Evolutionary conservation across 2,329 filamentous ascomycete species (phyloP), one percentile per base, ranked within the genome.

Genomic region (Zalaria sp.): DNA sequence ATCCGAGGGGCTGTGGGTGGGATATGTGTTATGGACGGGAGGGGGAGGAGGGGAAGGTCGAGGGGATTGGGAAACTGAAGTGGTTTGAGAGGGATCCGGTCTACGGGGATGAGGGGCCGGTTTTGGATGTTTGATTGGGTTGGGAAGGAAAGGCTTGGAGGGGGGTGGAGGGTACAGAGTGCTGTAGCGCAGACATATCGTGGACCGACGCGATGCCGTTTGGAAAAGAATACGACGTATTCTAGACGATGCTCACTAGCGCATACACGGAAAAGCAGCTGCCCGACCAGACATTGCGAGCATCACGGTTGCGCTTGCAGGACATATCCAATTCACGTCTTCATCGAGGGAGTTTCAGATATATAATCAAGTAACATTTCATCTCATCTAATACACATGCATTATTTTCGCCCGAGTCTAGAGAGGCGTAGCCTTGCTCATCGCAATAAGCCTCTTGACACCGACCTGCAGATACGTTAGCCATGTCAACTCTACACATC

Each of bases 1-100:
- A 84, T 64, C 79, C 77, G 0, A 60, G 49, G 25, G 71, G 68
- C 0, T 62, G 61, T 10, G 67, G 57, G 11, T 84, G 77, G 77
- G 78, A 83, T 57, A 83, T 84, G 80, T 83, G 79, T 50, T 81
- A 83, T 61, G 79, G 79, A 1, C 64, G 64, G 40, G 51, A 63
- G 32, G 72, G 65, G 0, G 79, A 81, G 53, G 69, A 73, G 52
- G 55, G 57, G 5, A 72, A 72, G 50, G 57, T 71, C 5, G 57
- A 66, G 43, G 54, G 49, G 5, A 79, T 80, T 37, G 53, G 48
- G 40, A 48, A 51, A 3, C 49, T 81, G 51, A 50, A 48, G 4
- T 81, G 77, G 77, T 75, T 81, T 48, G 54, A 64, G 36, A 67
- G 53, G 46, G 77, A 81, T 63, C 77, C 77, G 11, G 56, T 81